Evolutionary conservation across 1,139 yeast species (phyloP), one percentile per base, ranked within the genome.

Genomic region (Suhomyces panamericanus): DNA sequence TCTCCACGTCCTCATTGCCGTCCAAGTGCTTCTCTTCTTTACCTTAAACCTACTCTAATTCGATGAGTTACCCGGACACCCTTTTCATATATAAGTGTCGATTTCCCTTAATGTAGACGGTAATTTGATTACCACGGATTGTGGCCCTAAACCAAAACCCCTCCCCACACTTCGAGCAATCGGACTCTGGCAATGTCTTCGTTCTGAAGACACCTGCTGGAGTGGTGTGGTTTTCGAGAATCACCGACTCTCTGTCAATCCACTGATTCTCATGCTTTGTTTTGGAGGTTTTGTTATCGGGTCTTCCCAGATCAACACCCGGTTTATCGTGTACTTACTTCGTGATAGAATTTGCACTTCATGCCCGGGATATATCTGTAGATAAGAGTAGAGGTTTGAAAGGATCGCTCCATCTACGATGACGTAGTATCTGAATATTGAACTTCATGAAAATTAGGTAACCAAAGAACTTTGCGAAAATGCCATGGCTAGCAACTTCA

Each of bases 251-350:
- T 26, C 5, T 15, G 24, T 32, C 37, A 26, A 27, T 42, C 26
- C 22, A 34, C 46, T 39, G 34, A 28, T 39, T 42, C 34, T 39
- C 30, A 17, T 26, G 53, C 64, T 67, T 49, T 50, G 54, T 55
- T 50, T 51, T 47, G 36, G 38, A 16, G 29, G 49, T 63, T 66
- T 68, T 67, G 60, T 65, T 55, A 49, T 55, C 55, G 67, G 73
- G 58, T 60, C 49, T 64, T 72, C 77, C 79, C 66, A 73, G 62
- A 74, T 46, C 48, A 63, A 69, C 32, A 54, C 75, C 78, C 75
- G 78, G 78, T 66, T 73, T 72, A 64, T 73, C 78, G 78, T 73
- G 73, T 67, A 57, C 59, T 60, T 59, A 56, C 72, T 70, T 50
- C 44, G 57, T 67, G 52, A 65, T 73, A 73, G 75, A 58, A 59